Evolutionary conservation across 2,329 filamentous ascomycete genomes (phyloP).

Genomic region (Penicillium vulpinum): DNA sequence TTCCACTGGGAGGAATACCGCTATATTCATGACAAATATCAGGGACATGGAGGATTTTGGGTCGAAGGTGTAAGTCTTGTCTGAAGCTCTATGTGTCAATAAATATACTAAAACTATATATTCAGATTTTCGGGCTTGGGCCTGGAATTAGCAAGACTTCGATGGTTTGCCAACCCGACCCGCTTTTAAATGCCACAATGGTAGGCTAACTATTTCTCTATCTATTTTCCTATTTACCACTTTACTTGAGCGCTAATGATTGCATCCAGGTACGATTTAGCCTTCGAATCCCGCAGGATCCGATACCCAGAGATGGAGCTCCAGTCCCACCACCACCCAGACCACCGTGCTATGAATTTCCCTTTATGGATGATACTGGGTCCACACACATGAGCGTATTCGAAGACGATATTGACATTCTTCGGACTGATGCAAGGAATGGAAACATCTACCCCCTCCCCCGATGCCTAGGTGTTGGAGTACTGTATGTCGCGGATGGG

Average conservation of each 20-base stretch:
- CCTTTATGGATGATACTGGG: neutral
- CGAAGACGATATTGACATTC: neutral
- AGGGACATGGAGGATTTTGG: slow-evolving; percentile 3
- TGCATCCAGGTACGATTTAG: neutral
- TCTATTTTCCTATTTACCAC: too few relatives aligned
- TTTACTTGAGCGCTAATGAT: neutral
- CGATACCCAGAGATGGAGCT: too few relatives aligned
- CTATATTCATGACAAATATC: neutral
- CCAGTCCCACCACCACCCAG: neutral
- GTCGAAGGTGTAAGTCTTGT: slow-evolving; percentile 3
- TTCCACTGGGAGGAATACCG: slow-evolving; percentile 4
- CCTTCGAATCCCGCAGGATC: neutral
- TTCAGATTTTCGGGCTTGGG: neutral
- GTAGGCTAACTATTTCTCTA: neutral
- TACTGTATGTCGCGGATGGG: neutral
- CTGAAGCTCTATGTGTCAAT: neutral
- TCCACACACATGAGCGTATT: neutral
- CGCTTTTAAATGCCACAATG: neutral
- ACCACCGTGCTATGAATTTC: neutral
- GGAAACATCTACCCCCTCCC: neutral
- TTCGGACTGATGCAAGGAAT: neutral
- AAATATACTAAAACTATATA: neutral
- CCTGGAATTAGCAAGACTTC: neutral
- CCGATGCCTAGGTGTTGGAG: neutral
- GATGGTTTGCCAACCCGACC: neutral